phyloP scores from a whole-genome alignment of 257 asterid genomes.

The Solanum virginianum region DNA sequence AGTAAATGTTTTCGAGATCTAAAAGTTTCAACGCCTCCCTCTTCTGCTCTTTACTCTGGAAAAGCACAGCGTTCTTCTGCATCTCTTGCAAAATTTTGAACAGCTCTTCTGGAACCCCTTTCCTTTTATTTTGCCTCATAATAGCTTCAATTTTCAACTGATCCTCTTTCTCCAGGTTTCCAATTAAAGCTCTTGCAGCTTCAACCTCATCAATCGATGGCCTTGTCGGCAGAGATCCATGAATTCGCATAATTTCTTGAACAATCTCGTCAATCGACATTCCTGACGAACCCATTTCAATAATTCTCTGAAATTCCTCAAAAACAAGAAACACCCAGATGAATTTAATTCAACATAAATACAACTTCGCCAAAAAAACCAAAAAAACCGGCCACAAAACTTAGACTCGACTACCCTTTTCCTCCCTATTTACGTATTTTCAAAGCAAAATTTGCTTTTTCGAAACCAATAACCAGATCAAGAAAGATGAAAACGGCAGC shows the following conservation, averaged over 20 bases:
- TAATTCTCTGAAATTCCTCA: background rate
- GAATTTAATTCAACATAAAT: background rate
- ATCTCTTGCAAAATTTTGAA: slow-evolving; percentile 63
- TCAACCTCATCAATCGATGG: slow-evolving; percentile 82
- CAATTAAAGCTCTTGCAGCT: slow-evolving; percentile 49
- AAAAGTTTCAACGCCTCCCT: slow-evolving; percentile 55
- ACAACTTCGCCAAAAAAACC: background rate
- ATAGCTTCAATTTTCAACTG: slow-evolving; percentile 50
- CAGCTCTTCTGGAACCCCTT: slow-evolving; percentile 64
- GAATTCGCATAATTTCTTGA: slow-evolving; percentile 62
- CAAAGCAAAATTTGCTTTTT: background rate
- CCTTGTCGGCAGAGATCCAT: slow-evolving; percentile 60
- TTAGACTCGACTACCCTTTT: background rate
- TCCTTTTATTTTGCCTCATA: slow-evolving; percentile 42
- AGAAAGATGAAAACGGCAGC: background rate
- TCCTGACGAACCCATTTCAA: slow-evolving; percentile 28
- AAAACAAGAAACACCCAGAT: background rate
- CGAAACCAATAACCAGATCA: background rate
- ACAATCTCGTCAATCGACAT: slow-evolving; percentile 54
- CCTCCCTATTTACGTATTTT: background rate
- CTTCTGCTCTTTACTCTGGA: slow-evolving; percentile 58
- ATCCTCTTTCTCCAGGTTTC: slow-evolving; percentile 69
- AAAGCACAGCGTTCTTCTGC: slow-evolving; percentile 43
- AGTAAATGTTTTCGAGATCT: slow-evolving; percentile 63
- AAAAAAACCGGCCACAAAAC: background rate